These are phyloP conservation scores for Parascedosporium putredinis DNA, from an alignment of 2,329 filamentous ascomycete genomes.

Conservation along the genomic window DNA sequence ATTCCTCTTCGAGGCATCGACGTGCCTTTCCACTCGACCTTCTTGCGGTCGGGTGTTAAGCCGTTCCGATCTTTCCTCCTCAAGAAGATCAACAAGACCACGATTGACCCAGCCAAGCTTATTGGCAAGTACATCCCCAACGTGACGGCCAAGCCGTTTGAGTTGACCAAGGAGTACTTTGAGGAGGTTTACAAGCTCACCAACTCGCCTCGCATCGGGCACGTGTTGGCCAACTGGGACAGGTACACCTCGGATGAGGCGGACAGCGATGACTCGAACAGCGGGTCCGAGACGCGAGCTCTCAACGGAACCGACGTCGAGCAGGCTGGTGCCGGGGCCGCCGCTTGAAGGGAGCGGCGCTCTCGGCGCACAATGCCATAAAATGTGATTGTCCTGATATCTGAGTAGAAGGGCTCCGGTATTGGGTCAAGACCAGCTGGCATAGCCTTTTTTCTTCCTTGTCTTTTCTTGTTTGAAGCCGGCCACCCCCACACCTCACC, in stretches of 20 bases:
- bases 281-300: constrained; percentile 7
- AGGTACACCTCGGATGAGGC: constrained; percentile 50
- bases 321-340: constrained; percentile 7
- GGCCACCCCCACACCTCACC: no score
- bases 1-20: constrained; percentile 96
- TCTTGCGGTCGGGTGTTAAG: constrained; percentile 95
- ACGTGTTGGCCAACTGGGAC: constrained; percentile 79
- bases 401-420: no score
- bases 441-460: neutral
- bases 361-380: no score
- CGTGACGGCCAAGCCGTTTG: constrained; percentile 91
- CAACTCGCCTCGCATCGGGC: constrained; percentile 67
- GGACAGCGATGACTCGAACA: constrained; percentile 15
- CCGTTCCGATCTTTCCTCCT: constrained; percentile 96
- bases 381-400: no score
- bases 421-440: no score
- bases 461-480: neutral
- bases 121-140: constrained; percentile 99
- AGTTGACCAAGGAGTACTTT: constrained; percentile 96
- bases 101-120: constrained; percentile 92
- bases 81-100: constrained; percentile 99
- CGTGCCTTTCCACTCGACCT: constrained; percentile 98
- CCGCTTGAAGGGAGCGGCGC: constrained; percentile 5
- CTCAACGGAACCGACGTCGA: constrained; percentile 6
- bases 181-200: constrained; percentile 96